Evolutionary conservation across 1,284 basidiomycete genomes (phyloP), one percentile per base, ranked within the genome.

Genomic region (Tilletia indica): DNA sequence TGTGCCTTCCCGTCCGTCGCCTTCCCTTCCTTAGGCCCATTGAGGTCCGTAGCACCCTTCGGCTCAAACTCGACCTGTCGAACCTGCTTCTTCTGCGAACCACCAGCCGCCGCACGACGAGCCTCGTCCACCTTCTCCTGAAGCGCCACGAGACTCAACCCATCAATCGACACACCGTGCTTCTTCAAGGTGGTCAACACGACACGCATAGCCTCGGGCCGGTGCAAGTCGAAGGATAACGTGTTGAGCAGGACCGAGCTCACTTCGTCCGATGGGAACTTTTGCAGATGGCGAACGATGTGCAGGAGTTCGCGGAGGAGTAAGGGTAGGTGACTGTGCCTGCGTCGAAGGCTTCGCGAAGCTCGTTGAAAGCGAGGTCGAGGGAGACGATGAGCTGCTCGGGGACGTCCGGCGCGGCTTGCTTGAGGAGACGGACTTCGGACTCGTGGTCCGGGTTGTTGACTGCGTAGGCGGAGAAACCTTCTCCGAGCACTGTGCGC

Each of bases 251-350:
- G 76, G 11, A 84, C 82, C 9, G 76, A 72, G 19, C 79, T 79
- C n/a, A 86, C 80, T 25, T 74, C 42, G 54, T 85, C 85, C 4
- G 74, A 72, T 0, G 85, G 84, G 73, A 80, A 86, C 58, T 77
- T 73, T 51, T 82, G 73, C 68, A 85, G 73, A 73, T 86, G 85
- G 14, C 84, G 82, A 0, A 84, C 83, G 36, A 86, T 73, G 56
- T 85, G 83, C 63, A 86, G 78, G 47, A 85, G 73, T 70, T 86
- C 85, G 34, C 84, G 81, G 5, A 86, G 77, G 78, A 81, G 73
- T 85, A 85, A 0, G 84, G 84, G 69, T 86, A 84, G 70, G 81
- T 81, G 71, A 84, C 75, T 6, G 77, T 72, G 2, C 80, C 82
- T 5, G 75, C 71, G 54, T 83, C 85, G 68, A 85, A 85, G 4